Evolutionary conservation across 106 monocot species (phyloP).

Genomic region (Allium fistulosum): DNA sequence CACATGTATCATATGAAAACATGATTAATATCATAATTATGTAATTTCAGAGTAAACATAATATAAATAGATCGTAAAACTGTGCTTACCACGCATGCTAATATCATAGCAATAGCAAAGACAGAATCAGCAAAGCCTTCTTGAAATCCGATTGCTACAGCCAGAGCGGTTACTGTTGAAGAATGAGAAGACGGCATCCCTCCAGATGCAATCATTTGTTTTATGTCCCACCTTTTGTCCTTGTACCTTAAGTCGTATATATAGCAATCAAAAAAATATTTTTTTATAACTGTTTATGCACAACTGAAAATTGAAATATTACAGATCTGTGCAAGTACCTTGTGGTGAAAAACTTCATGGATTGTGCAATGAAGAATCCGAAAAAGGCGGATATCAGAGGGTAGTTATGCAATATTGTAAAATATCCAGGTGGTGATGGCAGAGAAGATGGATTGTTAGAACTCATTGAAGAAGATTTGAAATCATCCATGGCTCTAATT

Average conservation of each 20-base stretch:
- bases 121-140: slow-evolving; percentile 69
- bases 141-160: slow-evolving; percentile 62
- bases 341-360: slow-evolving; percentile 23
- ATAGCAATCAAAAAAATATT: no score
- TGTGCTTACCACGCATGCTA: slow-evolving; percentile 63
- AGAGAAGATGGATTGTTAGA: neutral
- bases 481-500: neutral
- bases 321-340: slow-evolving; percentile 7
- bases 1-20: no score
- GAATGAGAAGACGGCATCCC: slow-evolving; percentile 97
- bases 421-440: neutral
- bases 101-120: slow-evolving; percentile 56
- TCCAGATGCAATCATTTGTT: slow-evolving; percentile 70
- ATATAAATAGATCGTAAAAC: no score
- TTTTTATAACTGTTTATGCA: no score
- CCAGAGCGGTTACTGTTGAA: slow-evolving; percentile 72
- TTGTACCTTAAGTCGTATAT: slow-evolving; percentile 42
- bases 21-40: no score
- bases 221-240: slow-evolving; percentile 78
- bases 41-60: no score
- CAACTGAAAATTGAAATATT: no score
- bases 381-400: slow-evolving; percentile 18
- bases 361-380: slow-evolving; percentile 19
- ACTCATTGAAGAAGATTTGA: neutral
- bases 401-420: slow-evolving; percentile 12